A percentile compares a stretch with the other conserved stretches of the same genome.
These are phyloP conservation scores for Chaetomium fimeti DNA, from an alignment of 495 filamentous ascomycete species.

Conservation along the genomic window DNA sequence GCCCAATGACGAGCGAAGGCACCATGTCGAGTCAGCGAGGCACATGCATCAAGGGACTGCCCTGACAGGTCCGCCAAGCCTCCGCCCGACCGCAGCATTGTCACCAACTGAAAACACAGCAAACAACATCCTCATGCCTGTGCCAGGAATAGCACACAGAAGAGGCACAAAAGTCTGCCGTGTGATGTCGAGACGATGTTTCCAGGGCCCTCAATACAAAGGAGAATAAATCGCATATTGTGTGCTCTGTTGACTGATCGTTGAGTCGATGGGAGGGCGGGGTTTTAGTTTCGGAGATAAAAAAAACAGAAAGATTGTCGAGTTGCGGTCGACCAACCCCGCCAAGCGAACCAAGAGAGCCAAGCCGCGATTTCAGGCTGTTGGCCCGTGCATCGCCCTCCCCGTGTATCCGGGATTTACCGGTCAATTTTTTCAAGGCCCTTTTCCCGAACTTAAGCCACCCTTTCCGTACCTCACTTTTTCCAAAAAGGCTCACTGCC, in stretches of 20 bases:
- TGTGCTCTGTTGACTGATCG: neutral
- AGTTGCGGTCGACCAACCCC: slow-evolving; percentile 3
- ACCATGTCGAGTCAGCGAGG: slow-evolving; percentile 30
- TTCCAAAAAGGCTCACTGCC: slow-evolving; percentile 38
- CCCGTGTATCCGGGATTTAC: slow-evolving; percentile 34
- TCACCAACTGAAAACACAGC: neutral
- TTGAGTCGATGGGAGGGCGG: neutral
- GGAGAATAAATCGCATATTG: neutral
- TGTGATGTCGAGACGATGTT: too few species aligned
- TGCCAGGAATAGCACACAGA: neutral
- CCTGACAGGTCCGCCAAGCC: slow-evolving; percentile 16
- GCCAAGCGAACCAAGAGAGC: slow-evolving; percentile 7
- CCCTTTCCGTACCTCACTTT: slow-evolving; percentile 23
- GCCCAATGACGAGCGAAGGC: slow-evolving; percentile 23
- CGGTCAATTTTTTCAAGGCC: slow-evolving; percentile 31
- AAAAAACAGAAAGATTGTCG: neutral
- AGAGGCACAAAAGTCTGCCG: neutral
- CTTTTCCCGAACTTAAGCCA: slow-evolving; percentile 23
- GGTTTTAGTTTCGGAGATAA: neutral
- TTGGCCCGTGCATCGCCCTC: slow-evolving; percentile 22
- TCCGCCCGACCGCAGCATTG: neutral
- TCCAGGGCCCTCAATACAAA: neutral
- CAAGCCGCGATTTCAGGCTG: neutral
- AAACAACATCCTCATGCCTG: neutral
- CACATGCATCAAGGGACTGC: slow-evolving; percentile 33